Percentiles rank a stretch among this genome's conserved stretches.
Conservation (phyloP, 257 asterid species). For the Solanum sejunctum region DNA sequence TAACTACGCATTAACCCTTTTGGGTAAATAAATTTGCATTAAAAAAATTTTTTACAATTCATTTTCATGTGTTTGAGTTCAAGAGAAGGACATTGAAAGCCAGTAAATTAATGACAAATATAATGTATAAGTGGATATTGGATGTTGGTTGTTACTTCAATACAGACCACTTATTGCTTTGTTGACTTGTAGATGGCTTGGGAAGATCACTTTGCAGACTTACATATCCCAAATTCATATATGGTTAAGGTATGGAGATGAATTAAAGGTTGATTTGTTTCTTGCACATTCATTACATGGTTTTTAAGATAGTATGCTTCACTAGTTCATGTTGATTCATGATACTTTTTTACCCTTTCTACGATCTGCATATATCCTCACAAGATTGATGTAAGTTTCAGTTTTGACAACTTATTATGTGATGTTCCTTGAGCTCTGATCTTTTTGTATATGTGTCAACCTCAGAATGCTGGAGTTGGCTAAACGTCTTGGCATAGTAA, state of each 20-base stretch:
- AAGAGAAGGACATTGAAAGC: neutral
- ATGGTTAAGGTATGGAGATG: slow-evolving; percentile 66
- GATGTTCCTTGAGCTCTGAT: neutral
- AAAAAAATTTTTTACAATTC: neutral
- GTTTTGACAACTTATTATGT: neutral
- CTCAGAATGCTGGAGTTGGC: neutral
- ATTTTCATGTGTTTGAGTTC: neutral
- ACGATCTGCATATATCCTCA: neutral
- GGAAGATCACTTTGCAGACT: slow-evolving; percentile 86
- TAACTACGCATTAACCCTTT: slow-evolving; percentile 71
- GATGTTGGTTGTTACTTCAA: neutral
- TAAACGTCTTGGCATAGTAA: neutral
- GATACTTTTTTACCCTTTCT: neutral
- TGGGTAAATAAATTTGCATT: slow-evolving; percentile 49
- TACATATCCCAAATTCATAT: slow-evolving; percentile 83
- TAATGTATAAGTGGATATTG: neutral
- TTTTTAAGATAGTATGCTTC: neutral
- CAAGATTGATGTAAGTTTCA: neutral
- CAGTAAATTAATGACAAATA: neutral
- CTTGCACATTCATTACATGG: neutral
- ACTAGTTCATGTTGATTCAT: neutral
- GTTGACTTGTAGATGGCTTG: slow-evolving; percentile 65
- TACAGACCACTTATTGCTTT: neutral
- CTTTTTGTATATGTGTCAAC: neutral
- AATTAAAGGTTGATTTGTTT: neutral